phyloP scores from a whole-genome alignment of 176 grass and related monocot genomes.

The Eleusine coracana region DNA sequence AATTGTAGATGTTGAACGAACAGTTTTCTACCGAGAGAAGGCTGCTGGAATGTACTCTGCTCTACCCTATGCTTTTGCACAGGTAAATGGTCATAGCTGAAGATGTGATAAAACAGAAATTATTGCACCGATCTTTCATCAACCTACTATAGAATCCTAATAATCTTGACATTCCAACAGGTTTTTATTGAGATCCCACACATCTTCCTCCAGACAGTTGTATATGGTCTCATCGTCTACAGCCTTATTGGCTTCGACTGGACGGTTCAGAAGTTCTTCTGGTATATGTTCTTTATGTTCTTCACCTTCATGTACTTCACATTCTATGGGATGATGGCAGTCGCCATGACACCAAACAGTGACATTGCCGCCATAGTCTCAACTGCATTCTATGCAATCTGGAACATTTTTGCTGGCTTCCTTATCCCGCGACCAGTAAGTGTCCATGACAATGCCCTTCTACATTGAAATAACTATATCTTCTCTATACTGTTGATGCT shows the following conservation, averaged over 20 bases:
- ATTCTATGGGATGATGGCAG: slow-evolving; percentile 96
- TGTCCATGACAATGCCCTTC: slow-evolving; percentile 6
- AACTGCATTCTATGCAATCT: slow-evolving; percentile 83
- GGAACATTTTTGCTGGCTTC: slow-evolving; percentile 96
- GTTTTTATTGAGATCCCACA: slow-evolving; percentile 93
- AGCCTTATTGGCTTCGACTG: slow-evolving; percentile 81
- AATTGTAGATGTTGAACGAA: slow-evolving; percentile 83
- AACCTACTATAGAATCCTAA: slow-evolving; percentile 10
- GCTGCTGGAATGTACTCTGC: slow-evolving; percentile 95
- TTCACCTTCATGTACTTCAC: slow-evolving; percentile 99
- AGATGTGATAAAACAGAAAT: neutral
- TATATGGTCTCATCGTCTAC: slow-evolving; percentile 90
- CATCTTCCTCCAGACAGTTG: slow-evolving; percentile 79
- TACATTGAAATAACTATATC: slow-evolving; percentile 5
- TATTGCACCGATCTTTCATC: neutral
- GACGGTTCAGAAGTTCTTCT: slow-evolving; percentile 78
- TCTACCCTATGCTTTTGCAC: slow-evolving; percentile 89
- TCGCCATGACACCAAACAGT: slow-evolving; percentile 90
- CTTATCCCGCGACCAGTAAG: slow-evolving; percentile 83
- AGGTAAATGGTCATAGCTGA: slow-evolving; percentile 53
- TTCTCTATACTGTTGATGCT: slow-evolving; percentile 13
- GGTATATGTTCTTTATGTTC: slow-evolving; percentile 99
- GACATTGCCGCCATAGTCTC: slow-evolving; percentile 88
- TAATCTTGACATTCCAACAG: slow-evolving; percentile 42
- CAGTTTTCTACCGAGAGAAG: slow-evolving; percentile 95